These are phyloP conservation scores for Xylaria sp. DNA, from an alignment of 2,329 filamentous ascomycete species.

Conservation along the genomic window DNA sequence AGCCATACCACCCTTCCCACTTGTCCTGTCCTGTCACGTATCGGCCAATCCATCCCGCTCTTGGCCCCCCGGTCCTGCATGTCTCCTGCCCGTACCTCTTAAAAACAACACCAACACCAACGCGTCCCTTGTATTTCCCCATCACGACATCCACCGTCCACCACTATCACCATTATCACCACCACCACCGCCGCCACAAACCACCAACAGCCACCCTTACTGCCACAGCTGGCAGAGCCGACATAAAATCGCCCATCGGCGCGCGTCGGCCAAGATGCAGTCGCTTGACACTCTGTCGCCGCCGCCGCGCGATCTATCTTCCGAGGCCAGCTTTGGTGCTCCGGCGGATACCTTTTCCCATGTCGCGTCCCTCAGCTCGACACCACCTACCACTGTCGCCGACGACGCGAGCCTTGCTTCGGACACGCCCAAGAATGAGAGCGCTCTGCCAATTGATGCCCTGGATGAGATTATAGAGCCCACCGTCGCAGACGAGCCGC, in stretches of 20 bases:
- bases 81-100: conserved; percentile 34
- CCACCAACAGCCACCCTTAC: conserved; percentile 13
- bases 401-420: conserved; percentile 70
- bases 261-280: conserved; percentile 42
- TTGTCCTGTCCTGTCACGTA: conserved; percentile 26
- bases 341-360: conserved; percentile 59
- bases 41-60: conserved; percentile 40
- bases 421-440: conserved; percentile 69
- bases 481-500: conserved; percentile 41
- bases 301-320: conserved; percentile 47
- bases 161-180: conserved; percentile 31
- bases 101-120: conserved; percentile 48
- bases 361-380: conserved; percentile 68
- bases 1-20: conserved; percentile 27
- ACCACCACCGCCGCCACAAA: conserved; percentile 6
- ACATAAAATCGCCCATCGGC: conserved; percentile 22
- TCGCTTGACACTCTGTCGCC: conserved; percentile 42
- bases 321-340: conserved; percentile 47
- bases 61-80: conserved; percentile 40
- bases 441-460: conserved; percentile 65
- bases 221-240: neutral
- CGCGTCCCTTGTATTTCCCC: conserved; percentile 42
- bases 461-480: conserved; percentile 47
- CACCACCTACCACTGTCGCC: conserved; percentile 73
- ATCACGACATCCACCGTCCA: conserved; percentile 36